Base-by-base conservation (phyloP, 495 filamentous ascomycete genomes). In the Hypoxylon fuscum region DNA sequence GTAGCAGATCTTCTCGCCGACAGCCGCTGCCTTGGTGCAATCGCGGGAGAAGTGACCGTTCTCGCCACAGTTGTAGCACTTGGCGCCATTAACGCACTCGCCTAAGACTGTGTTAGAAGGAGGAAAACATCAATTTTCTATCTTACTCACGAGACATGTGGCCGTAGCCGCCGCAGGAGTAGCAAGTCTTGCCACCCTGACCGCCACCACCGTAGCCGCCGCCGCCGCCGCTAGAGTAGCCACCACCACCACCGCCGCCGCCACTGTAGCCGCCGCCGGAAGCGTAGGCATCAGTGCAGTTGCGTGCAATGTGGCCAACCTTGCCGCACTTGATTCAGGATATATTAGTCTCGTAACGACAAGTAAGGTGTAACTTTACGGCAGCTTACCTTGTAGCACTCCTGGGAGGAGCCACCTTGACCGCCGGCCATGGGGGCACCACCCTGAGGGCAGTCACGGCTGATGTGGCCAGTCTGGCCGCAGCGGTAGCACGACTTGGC, bases 31-130 rank as follows among this genome's bases (percentile, higher is more conserved):
- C 65, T 92, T 90, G 51, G 92, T 90, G 84, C 95, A 98, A 72
- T 98, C 95, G 52, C 95, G 90, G 58, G 90, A 93, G 66, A 97
- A 84, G 77, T 98, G 95, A 59, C 95, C 95, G 47, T 92, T 88
- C 77, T 96, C 90, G 57, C 95, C 95, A 73, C 95, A 98, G 86
- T 98, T 98, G 88, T 98, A 98, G 87, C 95, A 98, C 84, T 98
- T 98, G 82, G 93, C 93, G 53, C 95, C 95, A 71, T 98, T 95
- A 43, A 96, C 97, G 79, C 95, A 98, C 77, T 98, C 95, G 65
- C 82, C 80, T 83, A 50, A 10, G 35, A 12, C 22, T 31, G 17
- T 8, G 49, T 70, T 66, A 71, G 65, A 43, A 57, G 7, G 23
- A 23, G 29, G 47, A 6, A 31, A 15, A 7, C 7, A 12, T 46